Percentiles rank a stretch among this genome's conserved stretches.
Conservation (phyloP, 495 filamentous ascomycete genomes). For the Friedmanniomyces simplex region DNA sequence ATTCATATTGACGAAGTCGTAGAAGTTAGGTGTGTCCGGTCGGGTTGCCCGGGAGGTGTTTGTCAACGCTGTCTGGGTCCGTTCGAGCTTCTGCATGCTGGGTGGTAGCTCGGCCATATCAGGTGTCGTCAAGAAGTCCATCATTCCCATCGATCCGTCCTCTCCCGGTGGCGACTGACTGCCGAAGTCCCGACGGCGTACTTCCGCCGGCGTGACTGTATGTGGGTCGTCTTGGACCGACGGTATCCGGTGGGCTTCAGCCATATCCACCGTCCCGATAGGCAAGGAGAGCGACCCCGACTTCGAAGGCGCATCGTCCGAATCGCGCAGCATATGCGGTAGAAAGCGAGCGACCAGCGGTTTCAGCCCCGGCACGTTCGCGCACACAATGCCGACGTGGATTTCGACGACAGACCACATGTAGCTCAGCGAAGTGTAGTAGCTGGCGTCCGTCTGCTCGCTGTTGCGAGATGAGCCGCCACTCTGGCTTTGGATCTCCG, state of each 20-base stretch:
- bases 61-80: constrained; percentile 23
- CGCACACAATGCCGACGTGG: constrained; percentile 78
- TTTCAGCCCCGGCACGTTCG: constrained; percentile 80
- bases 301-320: constrained; percentile 25
- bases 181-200: constrained; percentile 13
- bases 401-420: constrained; percentile 90
- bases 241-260: constrained; percentile 14
- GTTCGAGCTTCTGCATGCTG: constrained; percentile 9
- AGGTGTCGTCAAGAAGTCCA: constrained; percentile 51
- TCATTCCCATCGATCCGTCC: constrained; percentile 37
- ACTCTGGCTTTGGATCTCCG: constrained; percentile 10
- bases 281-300: constrained; percentile 15
- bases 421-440: constrained; percentile 72
- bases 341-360: constrained; percentile 67
- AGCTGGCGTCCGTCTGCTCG: constrained; percentile 43
- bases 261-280: constrained; percentile 8
- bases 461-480: constrained; percentile 23
- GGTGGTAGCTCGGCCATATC: constrained; percentile 30
- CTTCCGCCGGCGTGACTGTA: not conserved
- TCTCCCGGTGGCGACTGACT: not conserved
- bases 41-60: constrained; percentile 24
- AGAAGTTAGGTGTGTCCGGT: constrained; percentile 40
- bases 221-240: constrained; percentile 2
- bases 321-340: constrained; percentile 56
- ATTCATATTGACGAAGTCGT: constrained; percentile 78